Percentiles rank a stretch among this genome's conserved stretches.
Conservation (phyloP, 495 filamentous ascomycete genomes). For the Aspergillus mulundensis region DNA sequence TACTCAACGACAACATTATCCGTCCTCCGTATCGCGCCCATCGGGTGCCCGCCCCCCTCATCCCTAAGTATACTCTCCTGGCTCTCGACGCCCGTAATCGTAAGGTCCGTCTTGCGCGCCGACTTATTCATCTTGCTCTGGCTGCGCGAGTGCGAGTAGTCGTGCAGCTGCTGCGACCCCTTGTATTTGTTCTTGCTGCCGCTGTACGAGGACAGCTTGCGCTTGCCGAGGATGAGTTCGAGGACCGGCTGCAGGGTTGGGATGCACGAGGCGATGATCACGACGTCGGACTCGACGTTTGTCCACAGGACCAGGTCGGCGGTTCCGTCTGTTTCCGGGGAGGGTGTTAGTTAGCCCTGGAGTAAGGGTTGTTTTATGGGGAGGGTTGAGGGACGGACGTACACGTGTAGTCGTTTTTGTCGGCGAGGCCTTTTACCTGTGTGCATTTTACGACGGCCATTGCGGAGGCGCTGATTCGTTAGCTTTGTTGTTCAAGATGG, state of each 20-base stretch:
- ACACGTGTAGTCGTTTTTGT: constrained; percentile 36
- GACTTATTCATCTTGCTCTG: constrained; percentile 15
- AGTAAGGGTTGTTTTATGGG: neutral
- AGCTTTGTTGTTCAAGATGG: neutral
- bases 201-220: constrained; percentile 24
- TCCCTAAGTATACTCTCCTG: constrained; percentile 29
- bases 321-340: constrained; percentile 27
- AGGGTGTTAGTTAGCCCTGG: neutral
- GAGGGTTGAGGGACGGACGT: constrained; percentile 3
- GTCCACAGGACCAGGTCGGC: constrained; percentile 35
- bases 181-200: constrained; percentile 24
- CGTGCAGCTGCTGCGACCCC: constrained; percentile 10
- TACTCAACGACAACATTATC: constrained; percentile 31
- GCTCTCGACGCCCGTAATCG: constrained; percentile 26
- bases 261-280: constrained; percentile 41
- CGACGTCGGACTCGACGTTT: constrained; percentile 39
- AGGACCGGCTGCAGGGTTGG: constrained; percentile 39
- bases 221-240: constrained; percentile 34
- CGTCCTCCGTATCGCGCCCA: constrained; percentile 25
- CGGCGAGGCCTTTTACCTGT: constrained; percentile 31
- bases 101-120: constrained; percentile 16
- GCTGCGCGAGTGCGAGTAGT: constrained; percentile 10
- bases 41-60: neutral
- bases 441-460: constrained; percentile 38
- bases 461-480: constrained; percentile 23